These are phyloP conservation scores for Pichia sp. DNA, from an alignment of 1,139 yeast species.

Conservation along the genomic window DNA sequence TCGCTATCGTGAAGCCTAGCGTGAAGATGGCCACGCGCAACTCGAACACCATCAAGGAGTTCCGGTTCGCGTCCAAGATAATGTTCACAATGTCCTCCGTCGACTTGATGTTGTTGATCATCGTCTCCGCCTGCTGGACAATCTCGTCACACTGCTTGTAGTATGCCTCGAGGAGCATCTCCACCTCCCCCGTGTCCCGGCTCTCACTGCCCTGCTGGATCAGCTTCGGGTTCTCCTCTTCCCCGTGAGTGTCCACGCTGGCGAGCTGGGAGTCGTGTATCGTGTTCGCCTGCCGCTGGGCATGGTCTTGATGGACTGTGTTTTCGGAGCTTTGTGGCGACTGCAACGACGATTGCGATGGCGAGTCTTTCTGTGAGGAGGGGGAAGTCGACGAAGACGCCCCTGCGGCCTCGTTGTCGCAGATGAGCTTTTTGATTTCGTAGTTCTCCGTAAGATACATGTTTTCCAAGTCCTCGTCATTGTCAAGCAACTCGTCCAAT, in stretches of 20 bases:
- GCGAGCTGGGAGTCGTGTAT: not conserved
- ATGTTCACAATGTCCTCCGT: constrained; percentile 97
- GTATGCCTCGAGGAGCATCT: constrained; percentile 87
- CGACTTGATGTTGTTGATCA: constrained; percentile 78
- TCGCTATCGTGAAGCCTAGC: constrained; percentile 77
- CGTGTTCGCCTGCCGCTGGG: not conserved
- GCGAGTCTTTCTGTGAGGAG: not conserved
- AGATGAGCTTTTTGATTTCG: constrained; percentile 9
- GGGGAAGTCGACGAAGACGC: not conserved
- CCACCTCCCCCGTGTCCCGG: constrained; percentile 63
- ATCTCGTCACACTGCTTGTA: constrained; percentile 95
- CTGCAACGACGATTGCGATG: not conserved
- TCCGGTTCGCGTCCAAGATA: constrained; percentile 90
- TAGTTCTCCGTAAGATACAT: constrained; percentile 64
- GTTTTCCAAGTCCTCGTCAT: constrained; percentile 83
- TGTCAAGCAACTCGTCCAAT: constrained; percentile 70
- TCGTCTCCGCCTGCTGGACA: constrained; percentile 86
- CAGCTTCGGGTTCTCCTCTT: not conserved
- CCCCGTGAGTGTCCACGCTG: not conserved
- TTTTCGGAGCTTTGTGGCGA: not conserved
- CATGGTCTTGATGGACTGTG: not conserved
- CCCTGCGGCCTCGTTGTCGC: constrained; percentile 5
- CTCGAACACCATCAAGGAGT: constrained; percentile 86
- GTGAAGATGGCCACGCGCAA: constrained; percentile 82
- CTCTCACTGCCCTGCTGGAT: constrained; percentile 13